Percentiles rank a stretch among this genome's conserved stretches.
These are phyloP conservation scores for Blastobotrys ciferrii DNA, from an alignment of 1,139 yeast genomes.

Conservation along the genomic window DNA sequence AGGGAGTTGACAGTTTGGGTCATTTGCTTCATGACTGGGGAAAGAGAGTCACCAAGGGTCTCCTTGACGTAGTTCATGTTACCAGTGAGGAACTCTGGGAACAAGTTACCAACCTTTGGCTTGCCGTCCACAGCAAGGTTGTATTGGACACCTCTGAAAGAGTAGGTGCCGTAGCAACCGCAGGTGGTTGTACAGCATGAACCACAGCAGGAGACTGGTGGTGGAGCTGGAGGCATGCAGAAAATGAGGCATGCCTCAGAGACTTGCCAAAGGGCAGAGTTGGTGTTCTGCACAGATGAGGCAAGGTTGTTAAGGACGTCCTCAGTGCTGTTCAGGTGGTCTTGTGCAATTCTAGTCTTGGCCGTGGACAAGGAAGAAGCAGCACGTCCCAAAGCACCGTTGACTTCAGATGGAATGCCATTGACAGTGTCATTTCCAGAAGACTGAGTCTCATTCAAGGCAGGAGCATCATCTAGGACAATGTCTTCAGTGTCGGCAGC, in stretches of 20 bases:
- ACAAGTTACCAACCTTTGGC: conserved; percentile 15
- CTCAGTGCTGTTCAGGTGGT: conserved; percentile 3
- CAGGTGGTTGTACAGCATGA: conserved; percentile 1
- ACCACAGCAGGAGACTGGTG: conserved; percentile 2
- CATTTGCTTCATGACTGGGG: conserved; percentile 4
- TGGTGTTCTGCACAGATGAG: conserved; percentile 11
- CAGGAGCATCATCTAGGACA: not conserved
- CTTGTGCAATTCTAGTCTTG: not conserved
- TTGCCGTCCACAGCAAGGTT: conserved; percentile 5
- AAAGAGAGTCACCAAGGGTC: conserved; percentile 1
- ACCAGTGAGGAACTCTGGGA: conserved; percentile 16
- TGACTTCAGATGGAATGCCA: conserved; percentile 1
- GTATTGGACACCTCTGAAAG: conserved; percentile 2
- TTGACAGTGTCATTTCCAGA: conserved; percentile 1
- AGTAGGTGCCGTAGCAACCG: conserved; percentile 4
- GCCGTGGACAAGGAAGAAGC: not conserved
- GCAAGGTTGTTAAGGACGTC: conserved; percentile 1
- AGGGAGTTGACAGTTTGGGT: not conserved
- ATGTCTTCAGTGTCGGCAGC: not conserved
- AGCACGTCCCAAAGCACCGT: conserved; percentile 1
- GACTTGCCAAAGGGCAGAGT: conserved; percentile 21
- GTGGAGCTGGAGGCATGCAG: conserved; percentile 6
- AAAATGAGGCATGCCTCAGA: conserved; percentile 18
- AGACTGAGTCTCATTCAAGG: not conserved
- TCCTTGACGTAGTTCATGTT: conserved; percentile 7